These are phyloP conservation scores for Maudiozyma turicensis DNA, from an alignment of 805 yeast genomes.

Conservation along the genomic window DNA sequence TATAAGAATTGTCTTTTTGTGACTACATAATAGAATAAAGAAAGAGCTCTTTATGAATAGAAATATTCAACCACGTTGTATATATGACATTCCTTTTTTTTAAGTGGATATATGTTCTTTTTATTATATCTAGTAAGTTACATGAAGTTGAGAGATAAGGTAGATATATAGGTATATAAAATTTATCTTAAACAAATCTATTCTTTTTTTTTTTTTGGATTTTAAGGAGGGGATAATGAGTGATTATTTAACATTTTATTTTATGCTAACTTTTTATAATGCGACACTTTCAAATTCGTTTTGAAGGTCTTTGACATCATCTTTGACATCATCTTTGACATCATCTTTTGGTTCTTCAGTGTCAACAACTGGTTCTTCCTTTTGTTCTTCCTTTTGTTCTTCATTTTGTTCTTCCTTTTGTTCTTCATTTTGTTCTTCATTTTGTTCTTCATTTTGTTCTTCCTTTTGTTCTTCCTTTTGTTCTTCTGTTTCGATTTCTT, in stretches of 20 bases:
- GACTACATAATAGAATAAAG: background rate
- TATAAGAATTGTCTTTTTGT: background rate
- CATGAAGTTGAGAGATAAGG: too few relatives aligned
- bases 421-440: background rate
- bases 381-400: background rate
- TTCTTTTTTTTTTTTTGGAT: too few relatives aligned
- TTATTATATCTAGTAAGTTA: too few relatives aligned
- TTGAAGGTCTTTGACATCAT: slow-evolving; percentile 9
- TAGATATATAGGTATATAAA: too few relatives aligned
- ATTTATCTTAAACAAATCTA: too few relatives aligned
- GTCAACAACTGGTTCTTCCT: slow-evolving; percentile 1
- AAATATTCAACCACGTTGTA: too few relatives aligned
- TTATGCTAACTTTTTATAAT: slow-evolving; percentile 8
- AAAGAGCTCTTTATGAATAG: too few relatives aligned
- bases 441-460: slow-evolving; percentile 3
- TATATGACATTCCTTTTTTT: too few relatives aligned
- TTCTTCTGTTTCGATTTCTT: slow-evolving; percentile 3
- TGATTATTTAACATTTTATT: background rate
- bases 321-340: background rate
- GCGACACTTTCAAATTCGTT: slow-evolving; percentile 27
- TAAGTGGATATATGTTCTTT: too few relatives aligned
- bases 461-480: slow-evolving; percentile 5
- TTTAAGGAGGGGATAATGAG: too few relatives aligned
- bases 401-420: slow-evolving; percentile 1
- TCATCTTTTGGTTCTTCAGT: background rate